Evolutionary conservation across 129 eudicot genomes (phyloP).

Genomic region (Tanacetum coccineum): DNA sequence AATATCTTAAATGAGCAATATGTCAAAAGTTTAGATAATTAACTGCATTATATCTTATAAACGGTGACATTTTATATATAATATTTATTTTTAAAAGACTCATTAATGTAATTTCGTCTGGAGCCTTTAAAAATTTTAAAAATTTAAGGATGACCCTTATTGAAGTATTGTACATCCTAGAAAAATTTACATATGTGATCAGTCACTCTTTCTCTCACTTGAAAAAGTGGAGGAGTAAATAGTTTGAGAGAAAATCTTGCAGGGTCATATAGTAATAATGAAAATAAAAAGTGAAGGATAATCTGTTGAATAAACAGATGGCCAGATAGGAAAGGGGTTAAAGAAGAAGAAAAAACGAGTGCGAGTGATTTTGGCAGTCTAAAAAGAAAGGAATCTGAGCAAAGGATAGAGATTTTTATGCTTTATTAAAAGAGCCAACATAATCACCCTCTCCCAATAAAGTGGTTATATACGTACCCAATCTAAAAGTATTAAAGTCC

Average conservation of each 20-base stretch:
- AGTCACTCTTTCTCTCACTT: background rate
- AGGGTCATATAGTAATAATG: conserved; percentile 1
- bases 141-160: too few species aligned
- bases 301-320: background rate
- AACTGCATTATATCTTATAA: too few species aligned
- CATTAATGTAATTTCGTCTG: too few species aligned
- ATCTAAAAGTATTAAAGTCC: conserved; percentile 13
- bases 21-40: too few species aligned
- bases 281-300: conserved; percentile 9
- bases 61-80: too few species aligned
- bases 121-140: too few species aligned
- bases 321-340: conserved; percentile 15
- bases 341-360: conserved; percentile 26
- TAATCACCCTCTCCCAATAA: conserved; percentile 30
- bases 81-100: too few species aligned
- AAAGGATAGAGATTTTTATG: conserved; percentile 7
- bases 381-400: conserved; percentile 32
- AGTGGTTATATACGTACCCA: conserved; percentile 23
- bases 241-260: conserved; percentile 18
- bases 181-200: too few species aligned
- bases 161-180: too few species aligned
- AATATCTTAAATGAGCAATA: too few species aligned
- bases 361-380: conserved; percentile 24
- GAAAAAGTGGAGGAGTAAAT: conserved; percentile 8
- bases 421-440: conserved; percentile 31